Conservation (phyloP, 192 early-diverging fungal genomes). For the Entomortierella parvispora region DNA sequence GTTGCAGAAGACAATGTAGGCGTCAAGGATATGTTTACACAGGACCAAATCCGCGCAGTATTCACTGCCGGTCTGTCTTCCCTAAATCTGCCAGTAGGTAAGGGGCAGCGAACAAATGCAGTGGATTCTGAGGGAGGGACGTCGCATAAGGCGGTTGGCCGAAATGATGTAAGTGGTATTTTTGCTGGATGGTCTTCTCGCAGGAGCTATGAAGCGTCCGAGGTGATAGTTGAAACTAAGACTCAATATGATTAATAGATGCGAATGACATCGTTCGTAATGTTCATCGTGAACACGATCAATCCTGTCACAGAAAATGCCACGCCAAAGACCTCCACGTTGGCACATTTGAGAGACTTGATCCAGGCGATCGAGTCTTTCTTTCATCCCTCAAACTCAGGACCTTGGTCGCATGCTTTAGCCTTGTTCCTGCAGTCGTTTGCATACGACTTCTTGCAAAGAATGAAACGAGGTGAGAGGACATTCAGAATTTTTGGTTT, state of each 20-base stretch:
- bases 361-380: slow-evolving; percentile 90
- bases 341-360: slow-evolving; percentile 74
- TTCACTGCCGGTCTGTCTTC: slow-evolving; percentile 62
- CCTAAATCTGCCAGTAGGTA: slow-evolving; percentile 67
- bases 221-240: no score
- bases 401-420: slow-evolving; percentile 82
- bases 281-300: slow-evolving; percentile 85
- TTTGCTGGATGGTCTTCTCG: no score
- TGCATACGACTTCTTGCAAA: slow-evolving; percentile 71
- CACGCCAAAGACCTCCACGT: slow-evolving; percentile 59
- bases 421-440: slow-evolving; percentile 77
- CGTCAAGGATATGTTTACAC: slow-evolving; percentile 64
- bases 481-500: neutral
- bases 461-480: slow-evolving; percentile 61
- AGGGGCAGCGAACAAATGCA: slow-evolving; percentile 53
- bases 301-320: slow-evolving; percentile 53
- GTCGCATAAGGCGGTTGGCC: slow-evolving; percentile 49
- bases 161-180: slow-evolving; percentile 52
- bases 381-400: slow-evolving; percentile 93
- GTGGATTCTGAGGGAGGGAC: slow-evolving; percentile 60
- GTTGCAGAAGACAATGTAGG: slow-evolving; percentile 67
- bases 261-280: slow-evolving; percentile 65
- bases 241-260: slow-evolving; percentile 15
- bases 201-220: no score
- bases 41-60: slow-evolving; percentile 66